Percentiles rank a stretch among this genome's conserved stretches.
phyloP scores from a whole-genome alignment of 2,329 filamentous ascomycete species.

The Aspergillus texensis region DNA sequence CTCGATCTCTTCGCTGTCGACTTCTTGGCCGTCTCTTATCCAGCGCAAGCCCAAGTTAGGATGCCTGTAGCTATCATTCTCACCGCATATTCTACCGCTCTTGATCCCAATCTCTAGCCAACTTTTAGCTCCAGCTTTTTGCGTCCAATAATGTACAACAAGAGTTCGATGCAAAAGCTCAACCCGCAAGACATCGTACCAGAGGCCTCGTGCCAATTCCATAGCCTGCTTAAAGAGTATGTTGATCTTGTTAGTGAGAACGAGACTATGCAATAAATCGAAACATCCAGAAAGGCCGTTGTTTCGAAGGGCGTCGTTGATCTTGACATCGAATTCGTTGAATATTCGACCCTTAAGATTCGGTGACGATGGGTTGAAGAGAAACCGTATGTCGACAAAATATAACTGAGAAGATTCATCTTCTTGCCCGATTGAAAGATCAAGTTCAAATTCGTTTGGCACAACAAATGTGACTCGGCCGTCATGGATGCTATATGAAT shows the following conservation, averaged over 20 bases:
- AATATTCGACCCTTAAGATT: constrained; percentile 66
- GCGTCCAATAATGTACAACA: constrained; percentile 88
- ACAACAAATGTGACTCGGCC: constrained; percentile 91
- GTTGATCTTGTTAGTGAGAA: constrained; percentile 86
- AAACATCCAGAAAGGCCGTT: constrained; percentile 81
- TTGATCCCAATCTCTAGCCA: constrained; percentile 86
- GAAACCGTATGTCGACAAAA: constrained; percentile 88
- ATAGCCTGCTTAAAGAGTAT: constrained; percentile 77
- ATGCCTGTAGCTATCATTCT: constrained; percentile 21
- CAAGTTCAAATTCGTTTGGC: constrained; percentile 83
- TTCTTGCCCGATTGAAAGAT: constrained; percentile 87
- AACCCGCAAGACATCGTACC: constrained; percentile 76
- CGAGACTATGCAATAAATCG: constrained; percentile 81
- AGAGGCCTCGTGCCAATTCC: constrained; percentile 69
- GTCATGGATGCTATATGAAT: constrained; percentile 74
- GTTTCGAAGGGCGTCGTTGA: constrained; percentile 70
- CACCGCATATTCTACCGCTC: constrained; percentile 23
- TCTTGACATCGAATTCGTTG: constrained; percentile 66
- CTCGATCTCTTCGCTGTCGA: constrained; percentile 66
- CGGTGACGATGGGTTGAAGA: constrained; percentile 71
- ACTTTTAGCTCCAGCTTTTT: constrained; percentile 71
- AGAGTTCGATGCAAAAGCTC: constrained; percentile 80
- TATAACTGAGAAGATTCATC: constrained; percentile 82
- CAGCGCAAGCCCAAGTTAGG: constrained; percentile 62
- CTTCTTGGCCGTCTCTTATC: constrained; percentile 81